A percentile compares a stretch with the other conserved stretches of the same genome.
Conservation (phyloP, 164 flowering plant genomes). For the Pachysandra terminalis region DNA sequence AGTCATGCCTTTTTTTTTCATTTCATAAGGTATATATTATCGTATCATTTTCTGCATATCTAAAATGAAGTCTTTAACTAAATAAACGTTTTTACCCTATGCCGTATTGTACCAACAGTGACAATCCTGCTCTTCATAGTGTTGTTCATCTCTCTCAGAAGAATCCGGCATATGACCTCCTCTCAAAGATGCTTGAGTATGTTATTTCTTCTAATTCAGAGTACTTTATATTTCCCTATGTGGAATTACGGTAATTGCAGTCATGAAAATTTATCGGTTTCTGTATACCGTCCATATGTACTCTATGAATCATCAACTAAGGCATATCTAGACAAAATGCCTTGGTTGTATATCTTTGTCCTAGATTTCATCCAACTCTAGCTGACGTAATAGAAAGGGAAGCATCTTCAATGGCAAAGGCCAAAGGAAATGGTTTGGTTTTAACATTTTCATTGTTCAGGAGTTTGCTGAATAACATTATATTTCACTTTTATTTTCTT, state of each 20-base stretch:
- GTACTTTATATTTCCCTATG: neutral
- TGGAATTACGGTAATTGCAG: neutral
- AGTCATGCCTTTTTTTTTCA: constrained; percentile 15
- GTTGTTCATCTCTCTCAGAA: constrained; percentile 82
- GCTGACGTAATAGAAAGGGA: too few relatives aligned
- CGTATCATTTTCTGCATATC: neutral
- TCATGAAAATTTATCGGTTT: neutral
- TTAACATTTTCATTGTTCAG: neutral
- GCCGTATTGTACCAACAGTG: constrained; percentile 40
- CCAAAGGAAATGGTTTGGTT: neutral
- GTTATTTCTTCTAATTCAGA: constrained; percentile 25
- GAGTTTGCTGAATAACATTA: neutral
- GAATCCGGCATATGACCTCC: constrained; percentile 85
- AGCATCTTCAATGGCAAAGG: neutral
- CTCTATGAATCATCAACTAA: neutral
- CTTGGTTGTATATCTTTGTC: neutral
- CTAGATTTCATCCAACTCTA: neutral
- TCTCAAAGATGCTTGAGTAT: constrained; percentile 98
- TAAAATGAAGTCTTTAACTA: neutral
- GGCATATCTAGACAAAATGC: neutral
- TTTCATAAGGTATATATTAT: neutral
- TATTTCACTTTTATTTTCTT: neutral
- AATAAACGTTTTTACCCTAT: neutral
- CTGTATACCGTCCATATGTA: neutral
- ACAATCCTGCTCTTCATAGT: constrained; percentile 71